Evolutionary conservation across 192 early-diverging fungal genomes (phyloP).

Genomic region (Coemansia sp.): DNA sequence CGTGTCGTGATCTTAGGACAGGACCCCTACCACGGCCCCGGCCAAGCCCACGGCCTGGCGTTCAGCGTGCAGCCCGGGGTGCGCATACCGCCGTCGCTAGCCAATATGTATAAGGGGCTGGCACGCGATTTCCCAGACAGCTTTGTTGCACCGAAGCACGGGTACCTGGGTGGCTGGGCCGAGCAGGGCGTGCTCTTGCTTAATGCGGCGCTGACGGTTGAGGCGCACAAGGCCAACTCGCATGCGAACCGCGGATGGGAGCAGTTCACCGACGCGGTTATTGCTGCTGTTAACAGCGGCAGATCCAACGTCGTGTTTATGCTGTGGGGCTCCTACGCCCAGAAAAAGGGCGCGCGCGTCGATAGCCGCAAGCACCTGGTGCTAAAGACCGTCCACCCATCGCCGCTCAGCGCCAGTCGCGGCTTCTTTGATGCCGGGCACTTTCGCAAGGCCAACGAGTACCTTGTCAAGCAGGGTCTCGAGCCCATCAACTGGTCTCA

Average conservation of each 20-base stretch:
- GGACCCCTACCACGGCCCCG: slow-evolving; percentile 71
- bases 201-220: slow-evolving; percentile 87
- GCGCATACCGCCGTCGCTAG: slow-evolving; percentile 75
- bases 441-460: slow-evolving; percentile 87
- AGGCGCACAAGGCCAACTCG: slow-evolving; percentile 70
- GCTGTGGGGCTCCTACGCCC: slow-evolving; percentile 88
- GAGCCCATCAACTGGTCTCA: slow-evolving; percentile 35
- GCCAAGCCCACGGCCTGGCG: slow-evolving; percentile 87
- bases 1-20: slow-evolving; percentile 93
- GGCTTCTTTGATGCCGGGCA: slow-evolving; percentile 88
- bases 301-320: slow-evolving; percentile 79
- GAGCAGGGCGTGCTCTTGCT: slow-evolving; percentile 86
- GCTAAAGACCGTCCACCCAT: slow-evolving; percentile 84
- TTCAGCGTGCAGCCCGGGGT: slow-evolving; percentile 87
- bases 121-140: slow-evolving; percentile 62
- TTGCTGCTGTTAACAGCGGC: slow-evolving; percentile 66
- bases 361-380: slow-evolving; percentile 82
- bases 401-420: slow-evolving; percentile 78
- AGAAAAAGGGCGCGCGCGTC: slow-evolving; percentile 76
- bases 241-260: slow-evolving; percentile 86
- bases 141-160: slow-evolving; percentile 73
- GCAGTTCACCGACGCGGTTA: slow-evolving; percentile 79
- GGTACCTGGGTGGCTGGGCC: slow-evolving; percentile 78
- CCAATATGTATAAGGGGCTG: slow-evolving; percentile 88
- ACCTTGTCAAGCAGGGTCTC: slow-evolving; percentile 53